Conservation (phyloP, 179 eudicot genomes). For the Vitellaria paradoxa region DNA sequence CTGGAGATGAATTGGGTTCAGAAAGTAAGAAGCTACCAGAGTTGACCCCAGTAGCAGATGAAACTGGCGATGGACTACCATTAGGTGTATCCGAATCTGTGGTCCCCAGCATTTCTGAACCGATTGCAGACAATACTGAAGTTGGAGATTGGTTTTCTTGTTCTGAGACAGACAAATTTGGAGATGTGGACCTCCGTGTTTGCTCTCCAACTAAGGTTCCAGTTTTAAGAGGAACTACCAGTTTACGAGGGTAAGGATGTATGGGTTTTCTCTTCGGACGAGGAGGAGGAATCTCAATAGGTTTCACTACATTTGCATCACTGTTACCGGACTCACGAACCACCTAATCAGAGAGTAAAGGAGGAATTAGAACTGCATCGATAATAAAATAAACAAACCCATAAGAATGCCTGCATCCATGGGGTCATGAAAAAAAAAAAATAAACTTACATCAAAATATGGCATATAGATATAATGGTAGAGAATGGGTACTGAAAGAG, state of each 20-base stretch:
- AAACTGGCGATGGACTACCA: constrained; percentile 43
- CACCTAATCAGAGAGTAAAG: constrained; percentile 34
- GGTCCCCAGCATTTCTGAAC: constrained; percentile 30
- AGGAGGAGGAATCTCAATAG: constrained; percentile 64
- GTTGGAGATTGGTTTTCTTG: constrained; percentile 74
- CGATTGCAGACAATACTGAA: constrained; percentile 54
- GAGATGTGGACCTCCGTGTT: constrained; percentile 25
- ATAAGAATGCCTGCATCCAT: constrained; percentile 31
- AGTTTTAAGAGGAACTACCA: constrained; percentile 20
- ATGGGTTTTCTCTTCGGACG: constrained; percentile 55
- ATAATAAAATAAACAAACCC: constrained; percentile 14
- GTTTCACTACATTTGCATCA: constrained; percentile 29
- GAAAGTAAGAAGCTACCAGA: constrained; percentile 13
- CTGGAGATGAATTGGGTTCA: constrained; percentile 17
- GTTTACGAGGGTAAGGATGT: constrained; percentile 60
- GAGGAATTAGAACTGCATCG: constrained; percentile 15
- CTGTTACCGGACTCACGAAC: constrained; percentile 41
- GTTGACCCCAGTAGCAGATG: constrained; percentile 34
- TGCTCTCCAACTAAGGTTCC: constrained; percentile 19
- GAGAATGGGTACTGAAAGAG: constrained; percentile 26
- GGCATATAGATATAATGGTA: constrained; percentile 26
- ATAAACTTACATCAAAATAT: constrained; percentile 42
- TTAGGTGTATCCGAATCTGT: constrained; percentile 27
- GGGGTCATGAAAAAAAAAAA: constrained; percentile 27
- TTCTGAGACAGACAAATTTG: constrained; percentile 23